phyloP scores from a whole-genome alignment of 2,329 filamentous ascomycete species.

The Neurospora sp. region DNA sequence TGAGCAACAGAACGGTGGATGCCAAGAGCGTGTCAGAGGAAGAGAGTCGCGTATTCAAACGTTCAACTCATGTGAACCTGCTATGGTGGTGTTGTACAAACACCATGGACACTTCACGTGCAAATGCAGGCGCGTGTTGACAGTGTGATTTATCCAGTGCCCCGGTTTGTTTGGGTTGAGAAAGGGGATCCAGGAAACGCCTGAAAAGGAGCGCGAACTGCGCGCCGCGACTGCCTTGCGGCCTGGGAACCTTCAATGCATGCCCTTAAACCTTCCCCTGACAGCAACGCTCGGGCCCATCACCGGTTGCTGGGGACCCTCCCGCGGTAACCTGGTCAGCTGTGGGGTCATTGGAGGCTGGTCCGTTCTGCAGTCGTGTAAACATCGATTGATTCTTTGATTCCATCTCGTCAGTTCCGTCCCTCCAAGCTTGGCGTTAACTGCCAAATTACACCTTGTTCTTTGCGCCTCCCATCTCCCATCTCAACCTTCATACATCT shows the following conservation, averaged over 20 bases:
- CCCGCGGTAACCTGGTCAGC: not conserved
- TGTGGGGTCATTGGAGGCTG: not conserved
- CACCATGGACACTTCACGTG: not conserved
- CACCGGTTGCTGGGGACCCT: not conserved
- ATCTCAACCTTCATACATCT: not conserved
- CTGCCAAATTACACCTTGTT: not conserved
- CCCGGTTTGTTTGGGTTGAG: not conserved
- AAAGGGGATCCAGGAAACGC: not conserved
- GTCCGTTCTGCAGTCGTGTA: not conserved
- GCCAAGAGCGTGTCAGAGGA: not conserved
- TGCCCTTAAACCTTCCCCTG: not conserved
- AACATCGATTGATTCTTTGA: not conserved
- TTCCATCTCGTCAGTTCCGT: not conserved
- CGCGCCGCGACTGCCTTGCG: not conserved
- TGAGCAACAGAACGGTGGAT: not conserved
- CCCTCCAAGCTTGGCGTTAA: not conserved
- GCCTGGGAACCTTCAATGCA: not conserved
- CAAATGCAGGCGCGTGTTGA: not conserved
- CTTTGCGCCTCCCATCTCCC: not conserved
- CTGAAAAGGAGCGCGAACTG: not conserved
- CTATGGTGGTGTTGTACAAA: not conserved
- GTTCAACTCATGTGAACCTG: not conserved
- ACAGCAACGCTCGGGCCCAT: not conserved
- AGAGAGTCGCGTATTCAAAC: not conserved
- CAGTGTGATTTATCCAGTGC: not conserved